Base-by-base conservation (phyloP, 2,329 filamentous ascomycete species). In the Ceratocystis cubensis region DNA sequence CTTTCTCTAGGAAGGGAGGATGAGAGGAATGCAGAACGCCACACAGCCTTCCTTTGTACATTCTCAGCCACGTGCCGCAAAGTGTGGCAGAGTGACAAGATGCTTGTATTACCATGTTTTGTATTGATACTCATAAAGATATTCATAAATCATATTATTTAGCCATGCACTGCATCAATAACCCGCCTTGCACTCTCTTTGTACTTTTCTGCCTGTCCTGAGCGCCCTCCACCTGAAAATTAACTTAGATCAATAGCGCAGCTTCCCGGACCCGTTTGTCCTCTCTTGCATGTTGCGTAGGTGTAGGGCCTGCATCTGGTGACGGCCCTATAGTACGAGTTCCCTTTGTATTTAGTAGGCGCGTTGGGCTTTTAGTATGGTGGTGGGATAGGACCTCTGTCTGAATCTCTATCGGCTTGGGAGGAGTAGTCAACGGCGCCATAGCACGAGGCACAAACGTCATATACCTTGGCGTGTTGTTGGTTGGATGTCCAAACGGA, bases 61-160 rank as follows among this genome's bases (percentile, higher is more conserved):
- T 5, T 13, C 13, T 15, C 50, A 56, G 50, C 50, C 50, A 56
- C 50, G 15, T 8, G 37, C 37, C 37, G 2, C n/a, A 25, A 53
- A 8, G 17, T 53, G 46, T 50, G 48, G 48, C 48, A 5, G 48
- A 53, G 48, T n/a, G 48, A 20, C 17, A 20, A 53, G 10, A 53
- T 53, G 48, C n/a, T n/a, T 59, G 30, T 37, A 59, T 59, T n/a
- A 33, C 28, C 56, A 59, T 59, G 56, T 30, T 59, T 59, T 59
- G 25, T 59, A 59, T 59, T 33, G 28, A 59, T 59, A 37, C 25
- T 37, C 53, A 8, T 6, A 53, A 22, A 53, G 53, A 30, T 17
- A 37, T n/a, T 59, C 5, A n/a, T 59, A 37, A 28, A 59, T 59
- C 10, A 5, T 59, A 22, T 15, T 20, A 1, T 33, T 59, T 8